phyloP scores from a whole-genome alignment of 768 basidiomycete species.

The Gelatoporia subvermispora region DNA sequence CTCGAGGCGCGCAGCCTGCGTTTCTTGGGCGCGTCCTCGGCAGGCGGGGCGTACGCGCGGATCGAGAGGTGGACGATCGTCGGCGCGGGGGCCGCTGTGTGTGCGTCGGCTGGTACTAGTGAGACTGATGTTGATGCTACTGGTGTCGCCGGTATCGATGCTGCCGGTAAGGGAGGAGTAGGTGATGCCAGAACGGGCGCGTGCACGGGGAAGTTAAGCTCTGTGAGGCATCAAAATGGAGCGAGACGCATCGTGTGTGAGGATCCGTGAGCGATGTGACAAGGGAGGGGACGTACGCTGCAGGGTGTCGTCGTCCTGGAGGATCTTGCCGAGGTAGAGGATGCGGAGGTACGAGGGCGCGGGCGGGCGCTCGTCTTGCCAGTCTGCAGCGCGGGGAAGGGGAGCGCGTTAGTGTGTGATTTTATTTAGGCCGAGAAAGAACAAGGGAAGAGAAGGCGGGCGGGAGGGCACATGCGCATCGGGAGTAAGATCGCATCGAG shows the following conservation, averaged over 20 bases:
- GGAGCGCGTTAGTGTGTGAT: neutral
- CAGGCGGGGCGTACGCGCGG: slow-evolving; percentile 50
- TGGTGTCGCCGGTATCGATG: too few relatives aligned
- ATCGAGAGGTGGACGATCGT: slow-evolving; percentile 78
- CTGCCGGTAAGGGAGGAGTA: neutral
- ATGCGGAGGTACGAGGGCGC: slow-evolving; percentile 74
- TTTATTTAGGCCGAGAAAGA: too few relatives aligned
- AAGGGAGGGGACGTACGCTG: slow-evolving; percentile 40
- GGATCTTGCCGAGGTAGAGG: slow-evolving; percentile 70
- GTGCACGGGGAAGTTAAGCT: slow-evolving; percentile 26
- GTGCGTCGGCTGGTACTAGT: slow-evolving; percentile 4
- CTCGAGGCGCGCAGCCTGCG: slow-evolving; percentile 38
- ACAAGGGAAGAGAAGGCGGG: neutral
- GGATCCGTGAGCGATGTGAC: neutral
- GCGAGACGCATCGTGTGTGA: neutral
- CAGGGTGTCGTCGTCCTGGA: slow-evolving; percentile 82
- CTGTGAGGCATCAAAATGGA: slow-evolving; percentile 11
- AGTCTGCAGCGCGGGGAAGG: slow-evolving; percentile 41
- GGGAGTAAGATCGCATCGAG: neutral
- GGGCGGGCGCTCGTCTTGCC: slow-evolving; percentile 75
- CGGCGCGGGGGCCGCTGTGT: slow-evolving; percentile 29
- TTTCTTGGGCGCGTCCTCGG: slow-evolving; percentile 52
- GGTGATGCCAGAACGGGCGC: neutral
- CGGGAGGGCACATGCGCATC: slow-evolving; percentile 1
- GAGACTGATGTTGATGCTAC: too few relatives aligned